Base-by-base conservation (phyloP, 257 asterid species). In the Marsdenia floribunda region DNA sequence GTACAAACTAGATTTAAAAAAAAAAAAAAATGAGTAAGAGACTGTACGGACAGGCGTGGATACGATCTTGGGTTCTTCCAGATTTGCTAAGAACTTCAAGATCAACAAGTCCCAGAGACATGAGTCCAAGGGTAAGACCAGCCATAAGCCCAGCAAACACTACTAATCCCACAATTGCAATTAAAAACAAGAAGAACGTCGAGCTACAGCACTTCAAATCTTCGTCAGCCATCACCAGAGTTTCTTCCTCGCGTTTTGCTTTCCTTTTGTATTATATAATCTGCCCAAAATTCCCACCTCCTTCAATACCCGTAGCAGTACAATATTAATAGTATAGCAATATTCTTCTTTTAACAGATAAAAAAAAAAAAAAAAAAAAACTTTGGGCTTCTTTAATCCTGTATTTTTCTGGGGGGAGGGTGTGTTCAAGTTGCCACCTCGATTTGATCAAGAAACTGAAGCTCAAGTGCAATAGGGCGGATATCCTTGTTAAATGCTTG, bases 61-160 rank as follows among this genome's bases (percentile, higher is more conserved):
- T 79, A 68, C 99, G 98, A 88, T 95, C 99, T 60, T 88, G 83
- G 19, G 98, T 85, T 68, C 93, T 93, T 22, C 99, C 99, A 2
- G 99, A 88, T 83, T 88, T 90, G 91, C 98, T 95, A 60, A 95
- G 92, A 84, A 95, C 99, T 83, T 95, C 99, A 22, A 95, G 99
- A 88, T 95, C 99, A 1, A 95, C 99, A 75, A 95, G 97, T 50
- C 98, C 98, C 76, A 95, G 96, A 72, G 99, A 95, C 98, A 92
- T 95, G 53, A 95, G 87, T 18, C 99, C 99, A n/a, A 95, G 97
- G 49, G 99, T 95, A 12, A 95, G 86, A 72, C 99, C 99, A 13
- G 99, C 98, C 99, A 95, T 92, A 61, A 95, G 85, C 77, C 99
- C 99, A 68, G 98, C 99, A 82, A 95, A 95, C 74, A 53, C 1